Conservation (phyloP, 2,329 filamentous ascomycete species). For the Trichoderma breve region DNA sequence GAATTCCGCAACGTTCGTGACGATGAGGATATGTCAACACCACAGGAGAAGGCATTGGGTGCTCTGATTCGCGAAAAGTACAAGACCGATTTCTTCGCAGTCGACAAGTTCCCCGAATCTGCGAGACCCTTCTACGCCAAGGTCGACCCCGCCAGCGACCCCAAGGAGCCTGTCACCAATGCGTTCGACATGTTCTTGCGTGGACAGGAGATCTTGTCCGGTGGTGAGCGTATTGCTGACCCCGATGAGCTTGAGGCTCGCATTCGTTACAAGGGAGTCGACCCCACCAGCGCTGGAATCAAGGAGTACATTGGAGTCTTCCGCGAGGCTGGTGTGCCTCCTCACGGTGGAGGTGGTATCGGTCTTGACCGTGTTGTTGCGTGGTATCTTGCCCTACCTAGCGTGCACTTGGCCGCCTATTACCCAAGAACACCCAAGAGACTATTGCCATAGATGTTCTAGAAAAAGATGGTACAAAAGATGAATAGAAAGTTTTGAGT, state of each 20-base stretch:
- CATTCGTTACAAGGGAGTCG: slow-evolving; percentile 75
- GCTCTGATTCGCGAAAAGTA: slow-evolving; percentile 83
- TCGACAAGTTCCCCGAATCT: slow-evolving; percentile 91
- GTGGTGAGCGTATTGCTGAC: slow-evolving; percentile 87
- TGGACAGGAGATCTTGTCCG: slow-evolving; percentile 88
- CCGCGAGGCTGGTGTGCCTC: slow-evolving; percentile 75
- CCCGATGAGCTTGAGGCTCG: slow-evolving; percentile 72
- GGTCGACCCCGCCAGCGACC: slow-evolving; percentile 64
- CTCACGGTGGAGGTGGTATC: slow-evolving; percentile 50
- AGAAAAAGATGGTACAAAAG: not conserved
- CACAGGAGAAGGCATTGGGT: slow-evolving; percentile 86
- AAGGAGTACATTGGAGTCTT: slow-evolving; percentile 89
- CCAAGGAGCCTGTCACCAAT: slow-evolving; percentile 64
- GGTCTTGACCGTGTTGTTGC: slow-evolving; percentile 67
- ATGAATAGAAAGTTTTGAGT: not conserved
- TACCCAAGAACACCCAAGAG: slow-evolving; percentile 62
- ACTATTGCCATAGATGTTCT: slow-evolving; percentile 45
- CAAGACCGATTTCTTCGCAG: slow-evolving; percentile 91
- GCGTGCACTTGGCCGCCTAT: slow-evolving; percentile 56
- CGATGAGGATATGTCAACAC: slow-evolving; percentile 76
- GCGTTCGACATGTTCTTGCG: slow-evolving; percentile 84
- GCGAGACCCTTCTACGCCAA: slow-evolving; percentile 92
- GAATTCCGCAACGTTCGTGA: slow-evolving; percentile 68
- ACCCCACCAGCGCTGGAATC: slow-evolving; percentile 71
- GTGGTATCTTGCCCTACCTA: slow-evolving; percentile 59